phyloP scores from a whole-genome alignment of 495 filamentous ascomycete genomes.

The Cercophora newfieldiana region DNA sequence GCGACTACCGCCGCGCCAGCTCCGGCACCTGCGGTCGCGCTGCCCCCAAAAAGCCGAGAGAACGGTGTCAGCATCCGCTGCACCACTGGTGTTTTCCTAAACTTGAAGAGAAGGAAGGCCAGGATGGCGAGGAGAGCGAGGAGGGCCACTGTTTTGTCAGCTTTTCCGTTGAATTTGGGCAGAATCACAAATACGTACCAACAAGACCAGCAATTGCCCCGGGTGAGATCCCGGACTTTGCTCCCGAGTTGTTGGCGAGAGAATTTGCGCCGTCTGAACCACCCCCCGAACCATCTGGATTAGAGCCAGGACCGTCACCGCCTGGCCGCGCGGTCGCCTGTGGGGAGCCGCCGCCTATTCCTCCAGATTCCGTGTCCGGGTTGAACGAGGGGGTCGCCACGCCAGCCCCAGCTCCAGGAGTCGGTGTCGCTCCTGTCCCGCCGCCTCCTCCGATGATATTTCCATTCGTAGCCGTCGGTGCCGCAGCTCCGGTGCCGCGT shows the following conservation, averaged over 20 bases:
- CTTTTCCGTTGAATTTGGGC: not conserved
- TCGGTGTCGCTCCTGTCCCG: not conserved
- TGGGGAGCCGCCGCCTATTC: not conserved
- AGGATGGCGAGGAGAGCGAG: not conserved
- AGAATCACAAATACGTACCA: not conserved
- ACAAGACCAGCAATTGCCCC: slow-evolving; percentile 10
- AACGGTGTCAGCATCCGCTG: not conserved
- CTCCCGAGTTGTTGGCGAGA: not conserved
- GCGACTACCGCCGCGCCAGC: not conserved
- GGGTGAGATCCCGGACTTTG: not conserved
- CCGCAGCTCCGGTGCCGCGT: not conserved
- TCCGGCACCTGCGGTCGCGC: not conserved
- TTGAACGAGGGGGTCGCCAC: not conserved
- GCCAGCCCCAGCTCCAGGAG: not conserved
- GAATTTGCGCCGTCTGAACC: not conserved
- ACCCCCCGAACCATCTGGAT: not conserved
- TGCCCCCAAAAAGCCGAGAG: not conserved
- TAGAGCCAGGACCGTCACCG: not conserved
- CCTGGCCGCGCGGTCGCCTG: not conserved
- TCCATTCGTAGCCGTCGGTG: not conserved
- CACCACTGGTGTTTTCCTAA: not conserved
- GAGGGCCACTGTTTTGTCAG: not conserved
- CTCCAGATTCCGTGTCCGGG: not conserved
- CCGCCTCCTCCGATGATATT: not conserved
- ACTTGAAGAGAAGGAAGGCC: slow-evolving; percentile 5